These are phyloP conservation scores for Comarum palustre DNA, from an alignment of 306 rosid species.

Conservation along the genomic window DNA sequence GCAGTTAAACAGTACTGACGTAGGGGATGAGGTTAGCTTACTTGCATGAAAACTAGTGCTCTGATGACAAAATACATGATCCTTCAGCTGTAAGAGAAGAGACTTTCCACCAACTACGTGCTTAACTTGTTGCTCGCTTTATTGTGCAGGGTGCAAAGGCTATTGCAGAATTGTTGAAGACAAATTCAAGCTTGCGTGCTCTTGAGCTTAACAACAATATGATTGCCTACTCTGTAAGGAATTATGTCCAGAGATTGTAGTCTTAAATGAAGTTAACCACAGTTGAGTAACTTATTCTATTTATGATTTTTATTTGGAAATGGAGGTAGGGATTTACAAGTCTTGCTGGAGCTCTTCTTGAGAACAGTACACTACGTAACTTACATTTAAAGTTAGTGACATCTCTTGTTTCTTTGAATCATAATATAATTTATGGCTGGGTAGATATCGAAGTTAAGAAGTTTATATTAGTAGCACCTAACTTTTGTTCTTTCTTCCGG, in stretches of 20 bases:
- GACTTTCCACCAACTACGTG: slow-evolving; percentile 9
- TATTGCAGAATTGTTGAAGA: slow-evolving; percentile 84
- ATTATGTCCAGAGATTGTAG: slow-evolving; percentile 21
- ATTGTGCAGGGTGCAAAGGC: slow-evolving; percentile 83
- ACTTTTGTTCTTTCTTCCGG: slow-evolving; percentile 22
- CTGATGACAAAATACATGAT: background rate
- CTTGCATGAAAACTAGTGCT: slow-evolving; percentile 12
- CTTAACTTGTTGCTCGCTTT: slow-evolving; percentile 26
- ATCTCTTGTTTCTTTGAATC: slow-evolving; percentile 2
- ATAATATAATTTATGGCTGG: slow-evolving; percentile 3
- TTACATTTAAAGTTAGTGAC: slow-evolving; percentile 78
- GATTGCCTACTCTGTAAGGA: slow-evolving; percentile 91
- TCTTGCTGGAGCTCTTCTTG: slow-evolving; percentile 91
- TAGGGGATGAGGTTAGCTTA: slow-evolving; percentile 91
- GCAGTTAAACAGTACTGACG: slow-evolving; percentile 81
- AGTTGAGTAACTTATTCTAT: slow-evolving; percentile 22
- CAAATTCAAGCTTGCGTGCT: slow-evolving; percentile 66
- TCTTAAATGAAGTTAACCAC: slow-evolving; percentile 9
- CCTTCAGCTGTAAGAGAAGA: slow-evolving; percentile 11
- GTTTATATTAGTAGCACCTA: slow-evolving; percentile 16
- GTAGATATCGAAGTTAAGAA: slow-evolving; percentile 16
- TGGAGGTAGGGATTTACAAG: slow-evolving; percentile 94
- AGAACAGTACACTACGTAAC: slow-evolving; percentile 65
- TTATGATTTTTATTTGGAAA: slow-evolving; percentile 34
- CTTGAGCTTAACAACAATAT: slow-evolving; percentile 88